A percentile compares a stretch with the other conserved stretches of the same genome.
These are phyloP conservation scores for Aspergillus melleus DNA, from an alignment of 2,329 filamentous ascomycete genomes.

Conservation along the genomic window DNA sequence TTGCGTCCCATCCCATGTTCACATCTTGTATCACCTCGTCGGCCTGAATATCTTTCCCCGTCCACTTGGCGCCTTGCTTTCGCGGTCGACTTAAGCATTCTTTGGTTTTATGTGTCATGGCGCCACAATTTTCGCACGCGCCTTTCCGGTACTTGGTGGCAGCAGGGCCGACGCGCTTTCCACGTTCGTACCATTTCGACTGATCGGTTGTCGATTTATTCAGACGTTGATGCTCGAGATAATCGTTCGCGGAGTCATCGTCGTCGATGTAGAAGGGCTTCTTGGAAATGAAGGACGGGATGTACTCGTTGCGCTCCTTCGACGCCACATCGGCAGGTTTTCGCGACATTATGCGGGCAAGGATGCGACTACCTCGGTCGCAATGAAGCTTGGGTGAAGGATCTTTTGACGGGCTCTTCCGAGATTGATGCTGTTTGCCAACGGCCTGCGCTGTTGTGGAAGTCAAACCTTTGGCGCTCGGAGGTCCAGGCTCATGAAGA, in stretches of 20 bases:
- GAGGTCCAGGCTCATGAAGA: slow-evolving; percentile 10
- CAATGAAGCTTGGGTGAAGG: not conserved
- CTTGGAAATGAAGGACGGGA: slow-evolving; percentile 96
- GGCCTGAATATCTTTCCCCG: slow-evolving; percentile 87
- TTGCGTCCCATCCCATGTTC: slow-evolving; percentile 91
- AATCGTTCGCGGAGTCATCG: slow-evolving; percentile 74
- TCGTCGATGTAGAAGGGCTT: slow-evolving; percentile 93
- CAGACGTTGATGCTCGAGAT: slow-evolving; percentile 93
- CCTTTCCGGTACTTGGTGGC: slow-evolving; percentile 98
- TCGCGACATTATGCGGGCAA: slow-evolving; percentile 32
- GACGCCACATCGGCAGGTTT: slow-evolving; percentile 55
- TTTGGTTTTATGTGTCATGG: slow-evolving; percentile 94
- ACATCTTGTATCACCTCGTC: slow-evolving; percentile 87
- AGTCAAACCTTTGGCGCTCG: not conserved
- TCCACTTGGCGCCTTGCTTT: slow-evolving; percentile 87
- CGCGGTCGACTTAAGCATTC: slow-evolving; percentile 88
- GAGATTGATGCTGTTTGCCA: not conserved
- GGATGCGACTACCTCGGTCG: not conserved
- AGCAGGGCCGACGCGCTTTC: slow-evolving; percentile 77
- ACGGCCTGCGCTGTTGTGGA: not conserved
- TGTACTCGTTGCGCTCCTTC: slow-evolving; percentile 97
- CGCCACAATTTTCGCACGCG: slow-evolving; percentile 96
- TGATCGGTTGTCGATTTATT: slow-evolving; percentile 67
- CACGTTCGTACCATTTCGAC: slow-evolving; percentile 90
- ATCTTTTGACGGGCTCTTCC: not conserved